Base-by-base conservation (phyloP, 73 alveolate genomes). In the Tetrahymena elliotti region DNA sequence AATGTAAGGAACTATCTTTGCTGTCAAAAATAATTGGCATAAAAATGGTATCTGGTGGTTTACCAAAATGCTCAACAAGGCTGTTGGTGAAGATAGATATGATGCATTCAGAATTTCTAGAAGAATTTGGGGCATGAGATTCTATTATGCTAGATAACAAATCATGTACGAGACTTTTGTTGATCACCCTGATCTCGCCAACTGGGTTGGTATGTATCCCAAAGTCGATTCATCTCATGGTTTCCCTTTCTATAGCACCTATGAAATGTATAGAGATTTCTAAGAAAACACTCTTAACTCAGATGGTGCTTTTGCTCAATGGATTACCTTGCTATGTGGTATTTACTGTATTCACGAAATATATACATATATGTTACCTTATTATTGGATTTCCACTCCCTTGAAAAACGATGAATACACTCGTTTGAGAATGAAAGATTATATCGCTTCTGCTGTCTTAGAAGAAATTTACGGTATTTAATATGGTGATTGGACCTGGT, bases 21-120 rank as follows among this genome's bases (percentile, higher is more conserved):
- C 93, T 84, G 95, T 83, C 16, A 94, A 94, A 83, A 53, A 68
- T 24, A 47, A 93, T 52, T 88, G 93, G 82, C 93, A 94, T 84
- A 94, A 94, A 88, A 94, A 94, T 88, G 96, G 96, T 33, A 53
- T 94, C 24, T 94, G 96, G 96, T 94, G 96, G 96, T 94, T 88
- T 41, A 94, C 96, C 47, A 94, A 94, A 37, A 94, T 94, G 93
- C 68, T 92, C 18, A 94, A 94, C 7, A 93, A 94, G 34, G 93
- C 93, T 27, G 93, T 94, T n/a, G 96, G 96, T 88, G 96, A 94
- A 53, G 95, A 94, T 36, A 92, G 95, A 88, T 94, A 94, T 92
- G 96, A 94, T 47, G 95, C 95, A 36, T 84, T 94, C 93, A 94
- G 96, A 94, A 33, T 94, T 38, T 82, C 95, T 27, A 84, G 96